Base-by-base conservation (phyloP, 495 filamentous ascomycete species). In the Penicillium odoratum region DNA sequence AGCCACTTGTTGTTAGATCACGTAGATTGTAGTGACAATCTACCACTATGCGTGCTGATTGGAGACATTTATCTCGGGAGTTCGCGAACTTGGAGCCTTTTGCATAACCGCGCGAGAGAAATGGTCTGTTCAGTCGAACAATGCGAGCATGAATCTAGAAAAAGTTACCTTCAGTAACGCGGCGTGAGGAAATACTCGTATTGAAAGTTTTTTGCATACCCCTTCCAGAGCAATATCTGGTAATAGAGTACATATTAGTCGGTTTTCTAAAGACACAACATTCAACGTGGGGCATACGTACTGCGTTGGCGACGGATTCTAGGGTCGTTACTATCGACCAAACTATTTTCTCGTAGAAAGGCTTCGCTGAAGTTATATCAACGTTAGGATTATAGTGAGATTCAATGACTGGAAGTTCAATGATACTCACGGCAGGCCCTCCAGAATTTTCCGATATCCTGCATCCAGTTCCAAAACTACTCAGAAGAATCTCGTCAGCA, bases 171-270 rank as follows among this genome's bases (percentile, higher is more conserved):
- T 29, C 16, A 30, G 28, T 5, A 26, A 48, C 11, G 13, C 11
- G 21, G 11, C 1, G 25, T 4, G 18, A 11, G 15, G 7, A 7
- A 18, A 48, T 16, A 48, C 31, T 3, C 2, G 16, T 3, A 5
- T 9, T 46, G 18, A 5, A 46, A 26, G 11, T 5, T n/a, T 31
- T 5, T n/a, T 31, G 38, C 15, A 40, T 30, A 48, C 46, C 13
- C 46, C 46, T 29, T 48, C 46, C 33, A 48, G 46, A 30, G 46
- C 46, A 33, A 48, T 48, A 48, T 48, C 46, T 48, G 28, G 28
- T 30, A 4, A 31, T 30, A 31, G 13, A 9, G 3, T 15, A 16
- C 10, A 48, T 16, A 3, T 16, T 31, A 48, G 26, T 48, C 15
- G 7, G 3, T 15, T 18, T 31, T 18, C 2, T 2, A 15, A 11